Base-by-base conservation (phyloP, 768 basidiomycete species). In the Aureoboletus auriporus region DNA sequence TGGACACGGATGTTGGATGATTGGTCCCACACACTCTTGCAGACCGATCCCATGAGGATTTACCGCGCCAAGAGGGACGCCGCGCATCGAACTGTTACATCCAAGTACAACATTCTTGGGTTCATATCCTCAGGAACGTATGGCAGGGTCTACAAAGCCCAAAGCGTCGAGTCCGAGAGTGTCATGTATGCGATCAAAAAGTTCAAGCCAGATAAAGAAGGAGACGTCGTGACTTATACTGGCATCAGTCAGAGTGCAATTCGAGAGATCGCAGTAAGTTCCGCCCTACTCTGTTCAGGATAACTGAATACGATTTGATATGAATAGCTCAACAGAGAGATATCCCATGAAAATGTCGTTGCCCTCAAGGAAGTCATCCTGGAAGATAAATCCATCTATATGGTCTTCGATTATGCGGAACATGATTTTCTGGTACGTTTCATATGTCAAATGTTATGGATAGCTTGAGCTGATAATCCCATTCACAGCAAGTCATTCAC, bases 201-300 rank as follows among this genome's bases (percentile, higher is more conserved):
- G 68, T 98, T 98, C 75, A 99, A 99, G 64, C 96, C 95, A 0
- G 96, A 99, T 76, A 98, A 98, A 69, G 96, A 99, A 71, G 95
- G 95, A 17, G 96, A 98, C 62, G 84, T 93, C 1, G 72, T 87
- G 44, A 93, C 93, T 0, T 99, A 98, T 66, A 97, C 95, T 9
- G 96, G 95, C 2, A 93, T 99, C 58, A 94, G 91, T 65, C 96
- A 99, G 71, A 95, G 92, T 69, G 96, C 95, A 5, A 91, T 93
- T 58, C 77, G 96, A 50, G 96, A 99, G 68, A 98, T 98, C 55
- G 90, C 94, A 46, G 93, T 93, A 55, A 57, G 88, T 44, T 28
- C 38, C 33, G 23, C 40, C 16, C 7, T 37, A 23, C 29, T 39
- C 30, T 26, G 31, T 46, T 53, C 42, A 38, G 42, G 40, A 65